These are phyloP conservation scores for Amphicarpaea edgeworthii DNA, from an alignment of 306 rosid genomes.

Conservation along the genomic window DNA sequence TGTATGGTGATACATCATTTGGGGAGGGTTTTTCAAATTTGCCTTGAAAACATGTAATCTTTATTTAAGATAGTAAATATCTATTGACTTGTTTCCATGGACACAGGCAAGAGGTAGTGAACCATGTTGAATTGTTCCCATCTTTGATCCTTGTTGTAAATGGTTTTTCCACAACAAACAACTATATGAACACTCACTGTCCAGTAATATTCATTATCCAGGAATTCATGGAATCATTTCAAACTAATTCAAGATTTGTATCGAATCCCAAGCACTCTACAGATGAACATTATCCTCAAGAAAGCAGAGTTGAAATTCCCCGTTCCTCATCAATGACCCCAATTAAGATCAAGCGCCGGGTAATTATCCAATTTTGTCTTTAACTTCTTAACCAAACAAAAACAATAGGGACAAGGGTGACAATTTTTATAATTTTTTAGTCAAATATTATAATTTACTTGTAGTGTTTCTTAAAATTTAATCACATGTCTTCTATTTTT, in stretches of 20 bases:
- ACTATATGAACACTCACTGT: slow-evolving; percentile 24
- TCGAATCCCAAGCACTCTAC: slow-evolving; percentile 50
- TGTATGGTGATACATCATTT: not conserved
- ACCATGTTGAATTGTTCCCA: not conserved
- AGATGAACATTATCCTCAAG: slow-evolving; percentile 61
- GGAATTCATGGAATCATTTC: slow-evolving; percentile 58
- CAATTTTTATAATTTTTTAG: not conserved
- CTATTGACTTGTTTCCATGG: not conserved
- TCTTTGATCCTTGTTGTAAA: not conserved
- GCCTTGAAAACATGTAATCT: not conserved
- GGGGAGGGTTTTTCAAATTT: not conserved
- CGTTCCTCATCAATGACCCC: slow-evolving; percentile 67
- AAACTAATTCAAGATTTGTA: slow-evolving; percentile 49
- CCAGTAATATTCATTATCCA: slow-evolving; percentile 48
- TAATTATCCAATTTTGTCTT: slow-evolving; percentile 50
- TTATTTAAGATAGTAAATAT: not conserved
- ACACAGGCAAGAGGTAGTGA: not conserved
- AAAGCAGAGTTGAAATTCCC: slow-evolving; percentile 56
- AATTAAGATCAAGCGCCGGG: slow-evolving; percentile 85
- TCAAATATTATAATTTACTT: not conserved
- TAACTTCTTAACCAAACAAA: slow-evolving; percentile 25
- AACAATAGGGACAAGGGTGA: not conserved
- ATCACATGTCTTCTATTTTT: not conserved
- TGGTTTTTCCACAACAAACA: not conserved
- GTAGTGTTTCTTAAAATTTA: not conserved